Base-by-base conservation (phyloP, 2,329 filamentous ascomycete species). In the Emericellopsis atlantica region DNA sequence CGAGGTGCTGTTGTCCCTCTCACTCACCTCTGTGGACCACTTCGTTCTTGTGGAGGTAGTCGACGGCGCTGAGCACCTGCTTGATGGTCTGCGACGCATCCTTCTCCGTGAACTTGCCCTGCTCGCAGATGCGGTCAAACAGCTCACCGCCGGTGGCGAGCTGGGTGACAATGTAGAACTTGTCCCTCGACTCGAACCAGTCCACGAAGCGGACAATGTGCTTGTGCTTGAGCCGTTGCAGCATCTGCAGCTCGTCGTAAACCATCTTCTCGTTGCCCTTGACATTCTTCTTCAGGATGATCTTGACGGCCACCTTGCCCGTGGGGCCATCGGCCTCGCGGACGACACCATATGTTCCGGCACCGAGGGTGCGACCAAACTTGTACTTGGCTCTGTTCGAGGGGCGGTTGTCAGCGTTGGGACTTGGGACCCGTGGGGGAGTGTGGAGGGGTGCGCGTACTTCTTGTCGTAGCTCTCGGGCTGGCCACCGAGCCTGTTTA, bases 161-260 rank as follows among this genome's bases (percentile, higher is more conserved):
- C 63, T 98, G 84, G 26, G 92, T 98, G 52, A 98, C 89, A 51
- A 98, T 96, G 62, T 98, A 98, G 69, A 95, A 98, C 70, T 98
- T 98, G 70, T 98, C 92, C 88, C 88, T 85, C 43, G 90, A 96
- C 67, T 98, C 92, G 58, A 98, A 98, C 90, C 92, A 98, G 62
- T 98, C 92, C 51, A 92, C 84, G 58, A 98, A 98, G 51, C 82
- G 81, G 65, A 98, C 92, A 59, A 98, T 98, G 64, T 96, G 87
- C 40, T 87, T 84, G 60, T 98, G 92, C 57, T 88, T 76, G 57
- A 98, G 77, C 44, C 78, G 77, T 65, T 95, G 88, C 48, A 98
- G 74, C 79, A 98, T 88, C 50, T 88, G 76, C 53, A 98, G 73
- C 68, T 98, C 92, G 61, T 98, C 92, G 60, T 94, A 92, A 33